Evolutionary conservation across 345 rosid species (phyloP).

Genomic region (Eucalyptus tenuipes): DNA sequence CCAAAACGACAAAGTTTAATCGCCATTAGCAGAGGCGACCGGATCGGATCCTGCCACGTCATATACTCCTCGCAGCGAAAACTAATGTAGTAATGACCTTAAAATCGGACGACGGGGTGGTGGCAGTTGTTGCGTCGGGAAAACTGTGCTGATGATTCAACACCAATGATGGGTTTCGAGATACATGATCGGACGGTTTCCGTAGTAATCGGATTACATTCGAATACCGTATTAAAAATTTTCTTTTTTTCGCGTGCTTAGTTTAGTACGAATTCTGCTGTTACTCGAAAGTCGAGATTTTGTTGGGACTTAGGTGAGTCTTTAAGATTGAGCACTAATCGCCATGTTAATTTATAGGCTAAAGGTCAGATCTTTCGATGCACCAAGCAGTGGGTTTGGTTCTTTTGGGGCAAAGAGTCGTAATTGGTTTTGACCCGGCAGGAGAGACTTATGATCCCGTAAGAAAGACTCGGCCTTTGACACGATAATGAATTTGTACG

Average conservation of each 20-base stretch:
- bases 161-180: background rate
- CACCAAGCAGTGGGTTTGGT: background rate
- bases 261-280: background rate
- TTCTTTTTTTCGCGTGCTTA: background rate
- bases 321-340: background rate
- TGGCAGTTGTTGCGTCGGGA: background rate
- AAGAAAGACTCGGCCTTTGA: background rate
- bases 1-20: background rate
- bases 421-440: background rate
- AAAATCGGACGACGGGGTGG: background rate
- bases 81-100: background rate
- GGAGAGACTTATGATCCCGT: background rate
- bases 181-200: background rate
- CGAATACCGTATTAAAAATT: background rate
- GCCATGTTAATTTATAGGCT: background rate
- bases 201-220: background rate
- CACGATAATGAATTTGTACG: background rate
- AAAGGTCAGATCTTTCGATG: background rate
- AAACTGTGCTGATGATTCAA: background rate
- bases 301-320: background rate
- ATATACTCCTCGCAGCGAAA: background rate
- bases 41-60: background rate
- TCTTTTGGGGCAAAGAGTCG: background rate
- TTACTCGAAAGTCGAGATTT: background rate
- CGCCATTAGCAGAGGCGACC: background rate